Conservation (phyloP, 2,329 filamentous ascomycete genomes). For the Ophiosphaerella korrae region DNA sequence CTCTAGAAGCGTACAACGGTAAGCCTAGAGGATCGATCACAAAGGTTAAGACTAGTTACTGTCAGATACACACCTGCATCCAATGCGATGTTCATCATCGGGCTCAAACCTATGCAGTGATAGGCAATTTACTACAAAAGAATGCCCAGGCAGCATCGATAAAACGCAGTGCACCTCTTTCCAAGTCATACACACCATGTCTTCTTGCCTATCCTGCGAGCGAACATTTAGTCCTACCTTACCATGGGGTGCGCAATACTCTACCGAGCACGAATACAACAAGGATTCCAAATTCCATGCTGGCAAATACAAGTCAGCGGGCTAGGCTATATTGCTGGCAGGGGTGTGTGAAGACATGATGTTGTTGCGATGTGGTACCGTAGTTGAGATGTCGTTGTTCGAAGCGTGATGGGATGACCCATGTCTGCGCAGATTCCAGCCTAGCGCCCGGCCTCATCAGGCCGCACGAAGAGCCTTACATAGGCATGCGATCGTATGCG, state of each 20-base stretch:
- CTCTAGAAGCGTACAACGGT: too few species aligned
- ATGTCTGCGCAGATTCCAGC: not conserved
- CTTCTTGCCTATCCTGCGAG: too few species aligned
- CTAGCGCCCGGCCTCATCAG: not conserved
- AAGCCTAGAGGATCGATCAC: too few species aligned
- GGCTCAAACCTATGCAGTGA: not conserved
- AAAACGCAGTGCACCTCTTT: too few species aligned
- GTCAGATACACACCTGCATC: too few species aligned
- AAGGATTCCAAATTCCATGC: not conserved
- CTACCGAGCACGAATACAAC: not conserved
- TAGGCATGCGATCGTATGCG: not conserved
- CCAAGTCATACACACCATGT: too few species aligned
- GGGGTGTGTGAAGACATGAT: not conserved
- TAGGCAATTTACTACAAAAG: not conserved
- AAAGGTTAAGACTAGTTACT: too few species aligned
- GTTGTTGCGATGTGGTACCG: not conserved
- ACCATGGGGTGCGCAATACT: not conserved
- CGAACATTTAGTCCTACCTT: too few species aligned
- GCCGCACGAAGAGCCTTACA: not conserved
- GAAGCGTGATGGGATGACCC: slow-evolving; percentile 1
- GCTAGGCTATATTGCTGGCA: too few species aligned
- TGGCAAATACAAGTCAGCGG: not conserved
- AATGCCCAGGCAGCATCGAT: not conserved
- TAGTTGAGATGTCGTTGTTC: not conserved
- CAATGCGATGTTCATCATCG: too few species aligned